Conservation (phyloP, 2,329 filamentous ascomycete species). For the Setomelanomma holmii region DNA sequence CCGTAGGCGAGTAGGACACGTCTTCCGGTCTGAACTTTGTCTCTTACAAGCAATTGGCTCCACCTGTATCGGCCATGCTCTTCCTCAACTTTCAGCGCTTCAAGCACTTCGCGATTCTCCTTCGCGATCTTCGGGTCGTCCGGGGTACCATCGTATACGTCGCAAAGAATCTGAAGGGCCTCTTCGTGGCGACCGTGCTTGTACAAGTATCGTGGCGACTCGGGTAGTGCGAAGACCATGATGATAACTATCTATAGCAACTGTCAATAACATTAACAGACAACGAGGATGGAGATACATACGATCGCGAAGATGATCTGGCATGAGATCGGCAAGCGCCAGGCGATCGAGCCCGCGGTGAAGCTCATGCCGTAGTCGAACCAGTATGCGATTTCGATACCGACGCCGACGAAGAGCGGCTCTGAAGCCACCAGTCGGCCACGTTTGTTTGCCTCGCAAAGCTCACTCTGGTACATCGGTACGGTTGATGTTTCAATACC, state of each 20-base stretch:
- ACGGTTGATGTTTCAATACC: constrained; percentile 63
- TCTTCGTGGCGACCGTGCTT: constrained; percentile 52
- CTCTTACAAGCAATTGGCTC: constrained; percentile 48
- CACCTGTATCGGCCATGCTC: constrained; percentile 49
- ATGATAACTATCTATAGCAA: constrained; percentile 42
- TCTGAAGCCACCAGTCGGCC: constrained; percentile 66
- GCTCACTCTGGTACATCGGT: constrained; percentile 61
- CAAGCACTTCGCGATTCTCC: constrained; percentile 54
- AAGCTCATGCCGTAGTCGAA: constrained; percentile 46
- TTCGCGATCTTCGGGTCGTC: constrained; percentile 62
- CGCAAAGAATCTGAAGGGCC: constrained; percentile 58
- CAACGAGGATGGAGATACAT: neutral
- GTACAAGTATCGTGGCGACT: constrained; percentile 36
- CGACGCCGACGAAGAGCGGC: constrained; percentile 58
- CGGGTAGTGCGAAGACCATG: constrained; percentile 48
- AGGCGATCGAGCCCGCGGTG: constrained; percentile 52
- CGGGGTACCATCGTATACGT: constrained; percentile 55
- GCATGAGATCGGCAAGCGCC: constrained; percentile 57
- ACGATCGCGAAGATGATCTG: constrained; percentile 54
- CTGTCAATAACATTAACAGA: neutral
- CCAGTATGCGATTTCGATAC: constrained; percentile 59
- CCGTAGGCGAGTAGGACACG: constrained; percentile 50
- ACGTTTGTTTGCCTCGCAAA: constrained; percentile 61
- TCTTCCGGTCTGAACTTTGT: constrained; percentile 50
- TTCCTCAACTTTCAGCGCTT: constrained; percentile 45